Evolutionary conservation across 1,284 basidiomycete genomes (phyloP).

Genomic region (Mycena citricolor): DNA sequence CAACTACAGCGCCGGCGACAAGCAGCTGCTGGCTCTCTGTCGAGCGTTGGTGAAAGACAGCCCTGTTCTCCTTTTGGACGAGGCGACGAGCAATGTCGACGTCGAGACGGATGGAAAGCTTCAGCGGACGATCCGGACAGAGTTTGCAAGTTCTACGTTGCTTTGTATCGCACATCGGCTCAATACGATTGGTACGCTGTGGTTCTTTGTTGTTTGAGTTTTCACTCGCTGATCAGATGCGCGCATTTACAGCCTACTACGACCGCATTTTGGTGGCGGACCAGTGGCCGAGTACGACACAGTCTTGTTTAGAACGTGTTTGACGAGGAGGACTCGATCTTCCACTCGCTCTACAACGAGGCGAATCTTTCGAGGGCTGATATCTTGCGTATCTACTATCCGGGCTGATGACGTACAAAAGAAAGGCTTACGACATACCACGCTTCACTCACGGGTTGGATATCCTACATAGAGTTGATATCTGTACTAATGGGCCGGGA

Average conservation of each 20-base stretch:
- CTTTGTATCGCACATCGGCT: conserved; percentile 45
- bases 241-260: conserved; percentile 63
- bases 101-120: conserved; percentile 79
- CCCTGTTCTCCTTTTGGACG: conserved; percentile 70
- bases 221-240: too few species aligned
- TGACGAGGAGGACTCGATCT: conserved; percentile 67
- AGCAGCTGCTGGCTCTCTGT: conserved; percentile 74
- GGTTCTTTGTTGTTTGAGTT: too few species aligned
- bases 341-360: conserved; percentile 75
- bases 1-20: conserved; percentile 78
- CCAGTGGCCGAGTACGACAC: conserved; percentile 76
- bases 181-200: conserved; percentile 66
- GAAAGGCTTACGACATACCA: conserved; percentile 65
- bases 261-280: conserved; percentile 80
- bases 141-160: conserved; percentile 61
- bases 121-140: conserved; percentile 71
- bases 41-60: conserved; percentile 72
- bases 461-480: conserved; percentile 72
- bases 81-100: conserved; percentile 84
- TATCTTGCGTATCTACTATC: conserved; percentile 39
- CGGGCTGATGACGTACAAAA: too few species aligned
- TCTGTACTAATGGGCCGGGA: too few species aligned
- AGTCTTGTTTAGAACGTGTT: conserved; percentile 75
- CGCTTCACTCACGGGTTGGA: too few species aligned
- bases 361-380: conserved; percentile 59